These are phyloP conservation scores for Chaetomium sp. DNA, from an alignment of 2,329 filamentous ascomycete species.

Conservation along the genomic window DNA sequence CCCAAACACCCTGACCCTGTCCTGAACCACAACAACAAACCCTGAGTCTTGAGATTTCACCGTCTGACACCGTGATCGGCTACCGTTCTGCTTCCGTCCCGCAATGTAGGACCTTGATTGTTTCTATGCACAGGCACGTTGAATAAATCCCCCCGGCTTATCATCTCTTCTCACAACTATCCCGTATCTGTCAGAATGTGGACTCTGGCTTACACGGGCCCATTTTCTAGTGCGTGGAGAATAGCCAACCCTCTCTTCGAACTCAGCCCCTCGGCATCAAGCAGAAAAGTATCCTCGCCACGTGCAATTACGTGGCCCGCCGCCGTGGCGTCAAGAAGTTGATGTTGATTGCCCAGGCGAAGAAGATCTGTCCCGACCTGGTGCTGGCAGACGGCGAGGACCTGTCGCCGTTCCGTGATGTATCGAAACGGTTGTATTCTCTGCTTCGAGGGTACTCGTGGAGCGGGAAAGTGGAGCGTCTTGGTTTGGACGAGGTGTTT, in stretches of 20 bases:
- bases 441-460: constrained; percentile 70
- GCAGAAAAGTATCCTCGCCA: constrained; percentile 89
- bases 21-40: not conserved
- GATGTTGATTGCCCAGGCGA: constrained; percentile 77
- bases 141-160: not conserved
- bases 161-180: not conserved
- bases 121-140: constrained; percentile 76
- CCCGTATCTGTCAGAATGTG: not conserved
- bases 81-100: constrained; percentile 1
- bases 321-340: constrained; percentile 69
- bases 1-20: not conserved
- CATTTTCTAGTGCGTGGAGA: constrained; percentile 51
- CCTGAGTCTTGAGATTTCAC: not conserved
- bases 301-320: constrained; percentile 89
- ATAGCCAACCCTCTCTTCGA: constrained; percentile 67
- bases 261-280: constrained; percentile 72
- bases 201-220: constrained; percentile 5
- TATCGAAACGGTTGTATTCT: constrained; percentile 71
- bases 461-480: constrained; percentile 68
- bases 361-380: constrained; percentile 71
- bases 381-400: constrained; percentile 85
- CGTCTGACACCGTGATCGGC: constrained; percentile 9
- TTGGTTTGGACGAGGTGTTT: constrained; percentile 89
- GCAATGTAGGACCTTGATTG: constrained; percentile 66
- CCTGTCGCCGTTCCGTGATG: constrained; percentile 75